These are phyloP conservation scores for Sedum album DNA, from an alignment of 164 flowering plant species.

Conservation along the genomic window DNA sequence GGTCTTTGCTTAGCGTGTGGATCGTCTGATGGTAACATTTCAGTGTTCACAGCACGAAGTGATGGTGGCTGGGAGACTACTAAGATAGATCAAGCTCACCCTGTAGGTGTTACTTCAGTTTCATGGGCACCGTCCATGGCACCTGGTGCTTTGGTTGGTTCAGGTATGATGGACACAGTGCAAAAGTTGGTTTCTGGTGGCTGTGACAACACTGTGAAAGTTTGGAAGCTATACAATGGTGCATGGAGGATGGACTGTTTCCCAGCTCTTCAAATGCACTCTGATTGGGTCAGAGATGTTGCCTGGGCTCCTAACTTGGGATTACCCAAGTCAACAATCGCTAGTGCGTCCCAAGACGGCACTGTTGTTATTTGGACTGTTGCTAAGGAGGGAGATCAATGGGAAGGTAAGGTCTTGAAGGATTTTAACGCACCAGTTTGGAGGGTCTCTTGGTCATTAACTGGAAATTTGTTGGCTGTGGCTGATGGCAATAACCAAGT, in stretches of 20 bases:
- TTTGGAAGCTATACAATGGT: constrained; percentile 25
- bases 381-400: constrained; percentile 26
- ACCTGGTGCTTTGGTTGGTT: constrained; percentile 23
- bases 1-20: constrained; percentile 27
- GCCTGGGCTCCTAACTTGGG: constrained; percentile 30
- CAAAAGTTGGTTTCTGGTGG: constrained; percentile 30
- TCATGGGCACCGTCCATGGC: constrained; percentile 17
- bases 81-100: constrained; percentile 27
- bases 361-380: constrained; percentile 29
- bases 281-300: constrained; percentile 27
- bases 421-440: constrained; percentile 17
- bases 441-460: constrained; percentile 32
- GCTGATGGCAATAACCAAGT: constrained; percentile 26
- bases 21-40: constrained; percentile 29
- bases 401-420: constrained; percentile 27
- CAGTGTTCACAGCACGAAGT: constrained; percentile 19
- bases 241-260: constrained; percentile 25
- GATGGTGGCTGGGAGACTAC: constrained; percentile 28
- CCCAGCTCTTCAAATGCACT: constrained; percentile 26
- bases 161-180: constrained; percentile 21
- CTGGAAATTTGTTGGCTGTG: constrained; percentile 28
- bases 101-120: constrained; percentile 16
- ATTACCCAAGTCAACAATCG: constrained; percentile 28
- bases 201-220: constrained; percentile 24
- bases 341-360: constrained; percentile 27